Base-by-base conservation (phyloP, 352 stramenopile species). In the Phytophthora podocarpi region DNA sequence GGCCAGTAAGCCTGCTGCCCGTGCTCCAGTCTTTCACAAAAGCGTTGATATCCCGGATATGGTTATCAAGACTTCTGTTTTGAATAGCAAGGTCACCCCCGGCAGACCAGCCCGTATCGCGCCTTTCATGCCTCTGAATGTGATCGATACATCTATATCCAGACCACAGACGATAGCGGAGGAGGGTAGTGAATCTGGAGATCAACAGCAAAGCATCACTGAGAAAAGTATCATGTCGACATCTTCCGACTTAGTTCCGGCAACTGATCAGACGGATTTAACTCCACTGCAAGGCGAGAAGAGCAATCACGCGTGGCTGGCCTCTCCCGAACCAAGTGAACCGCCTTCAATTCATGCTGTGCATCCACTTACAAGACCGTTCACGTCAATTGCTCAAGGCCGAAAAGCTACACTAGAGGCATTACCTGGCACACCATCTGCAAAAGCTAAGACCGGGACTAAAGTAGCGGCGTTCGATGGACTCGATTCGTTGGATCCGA, bases 61-160 rank as follows among this genome's bases (percentile, higher is more conserved):
- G 57, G 80, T 74, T 48, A 70, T 61, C 39, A 87, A 67, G 54
- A 74, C 74, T 10, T 64, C 76, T 21, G 35, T 41, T 30, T 41
- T 70, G 30, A 67, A 41, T 31, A 62, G 31, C 31, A 74, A 70
- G 37, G 40, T 47, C 27, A 54, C 42, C 8, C 27, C 58, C 5
- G 50, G 40, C 16, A 53, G 32, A 63, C 16, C 52, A 13, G 42
- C 48, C 16, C 65, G 65, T 15, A 34, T 74, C 18, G 20, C 50
- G 16, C 59, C 60, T 2, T 70, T 60, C n/a, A 41, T 74, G n/a
- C 48, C 58, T 35, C 18, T 31, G 5, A 58, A 52, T 16, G 28
- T 42, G 16, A 58, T 62, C 13, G 42, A 66, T 28, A 55, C 59
- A 5, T 24, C 26, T 9, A 34, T 51, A 26, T 37, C 16, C 6